Evolutionary conservation across 2,329 filamentous ascomycete species (phyloP), one percentile per base, ranked within the genome.

Genomic region (Monosporascus sp.): DNA sequence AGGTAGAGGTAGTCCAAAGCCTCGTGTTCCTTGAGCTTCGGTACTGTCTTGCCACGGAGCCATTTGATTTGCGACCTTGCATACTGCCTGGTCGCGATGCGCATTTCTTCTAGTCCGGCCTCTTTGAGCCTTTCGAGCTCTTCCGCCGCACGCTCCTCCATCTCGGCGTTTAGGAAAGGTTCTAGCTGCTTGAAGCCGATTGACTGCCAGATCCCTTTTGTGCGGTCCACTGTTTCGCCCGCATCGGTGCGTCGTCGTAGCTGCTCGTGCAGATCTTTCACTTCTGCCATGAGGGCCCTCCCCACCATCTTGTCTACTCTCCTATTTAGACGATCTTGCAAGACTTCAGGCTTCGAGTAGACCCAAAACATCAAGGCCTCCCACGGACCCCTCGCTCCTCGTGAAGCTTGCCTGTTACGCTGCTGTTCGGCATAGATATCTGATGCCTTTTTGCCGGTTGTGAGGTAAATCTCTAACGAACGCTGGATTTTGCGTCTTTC

Each of bases 151-250:
- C 58, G 52, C 7, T 59, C 61, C 53, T 68, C 56, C 58, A 71
- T 61, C 15, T 75, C 55, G 1, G 80, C 79, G 2, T 72, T 62
- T 24, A 92, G 72, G 63, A 91, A 96, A 0, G 82, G 78, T 53
- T 88, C 80, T 65, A 97, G 88, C 65, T 99, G 90, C 67, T 95
- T 97, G 71, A 91, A 97, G 1, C 94, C 94, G 56, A 99, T 99
- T 1, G 92, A 94, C 50, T 96, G 88, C 91, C 93, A 99, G 44
- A 99, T 95, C 0, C 94, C 95, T 50, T 85, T 84, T 1, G 82
- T 88, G 58, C 83, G 79, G 64, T 97, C 90, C 2, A 94, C 71
- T 0, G 69, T 58, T 2, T 75, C 69, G 0, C 83, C 86, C 2
- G 72, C 63, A 0, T 72, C 65, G 0, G 67, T 58, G 18, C 65